A percentile compares a stretch with the other conserved stretches of the same genome.
Evolutionary conservation across 2,329 filamentous ascomycete genomes (phyloP).

Genomic region (Hypomyces perniciosus): DNA sequence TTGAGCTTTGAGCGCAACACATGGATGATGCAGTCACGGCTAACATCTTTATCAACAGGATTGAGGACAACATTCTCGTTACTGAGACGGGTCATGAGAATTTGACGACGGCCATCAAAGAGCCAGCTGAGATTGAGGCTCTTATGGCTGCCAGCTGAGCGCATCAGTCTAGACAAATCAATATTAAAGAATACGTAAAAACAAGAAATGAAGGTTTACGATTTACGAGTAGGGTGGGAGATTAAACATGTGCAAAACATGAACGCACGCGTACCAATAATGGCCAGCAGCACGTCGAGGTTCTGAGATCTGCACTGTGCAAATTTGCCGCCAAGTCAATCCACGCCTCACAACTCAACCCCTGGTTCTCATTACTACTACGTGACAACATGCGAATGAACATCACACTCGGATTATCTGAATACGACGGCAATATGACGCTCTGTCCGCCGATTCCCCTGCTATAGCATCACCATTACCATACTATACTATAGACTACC

Average conservation of each 20-base stretch:
- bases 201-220: neutral
- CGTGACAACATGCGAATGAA: too few relatives aligned
- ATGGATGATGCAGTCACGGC: neutral
- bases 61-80: slow-evolving; percentile 68
- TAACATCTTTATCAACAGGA: slow-evolving; percentile 26
- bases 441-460: neutral
- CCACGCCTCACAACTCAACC: neutral
- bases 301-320: neutral
- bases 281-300: too few relatives aligned
- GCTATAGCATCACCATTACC: neutral
- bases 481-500: too few relatives aligned
- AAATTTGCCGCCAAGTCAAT: neutral
- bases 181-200: neutral
- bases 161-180: neutral
- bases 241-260: neutral
- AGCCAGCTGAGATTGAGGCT: slow-evolving; percentile 54
- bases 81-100: slow-evolving; percentile 65
- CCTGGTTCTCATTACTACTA: too few relatives aligned
- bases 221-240: neutral
- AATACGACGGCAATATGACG: neutral
- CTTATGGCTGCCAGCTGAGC: slow-evolving; percentile 18
- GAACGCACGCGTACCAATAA: too few relatives aligned
- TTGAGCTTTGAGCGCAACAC: neutral
- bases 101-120: slow-evolving; percentile 65
- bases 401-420: too few relatives aligned